Percentiles rank a stretch among this genome's conserved stretches.
Conservation (phyloP, 768 basidiomycete genomes). For the Gloeophyllum trabeum region DNA sequence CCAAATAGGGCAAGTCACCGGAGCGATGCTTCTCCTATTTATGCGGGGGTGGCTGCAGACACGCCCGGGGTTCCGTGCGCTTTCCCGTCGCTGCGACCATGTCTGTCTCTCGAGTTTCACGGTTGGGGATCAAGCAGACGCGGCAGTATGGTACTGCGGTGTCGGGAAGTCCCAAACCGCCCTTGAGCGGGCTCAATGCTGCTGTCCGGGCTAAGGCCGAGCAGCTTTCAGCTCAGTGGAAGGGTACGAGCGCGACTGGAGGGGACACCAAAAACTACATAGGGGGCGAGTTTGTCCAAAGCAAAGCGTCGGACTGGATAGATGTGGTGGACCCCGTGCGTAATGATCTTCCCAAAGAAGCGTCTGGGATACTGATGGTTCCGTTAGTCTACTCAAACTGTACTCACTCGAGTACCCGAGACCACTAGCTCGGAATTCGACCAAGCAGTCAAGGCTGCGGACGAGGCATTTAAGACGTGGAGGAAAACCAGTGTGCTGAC, state of each 20-base stretch:
- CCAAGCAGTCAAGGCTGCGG: conserved; percentile 74
- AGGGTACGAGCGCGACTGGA: conserved; percentile 80
- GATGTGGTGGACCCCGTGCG: conserved; percentile 85
- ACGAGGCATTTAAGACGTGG: conserved; percentile 84
- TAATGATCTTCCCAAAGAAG: conserved; percentile 4
- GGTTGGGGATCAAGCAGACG: background rate
- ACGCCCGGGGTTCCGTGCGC: background rate
- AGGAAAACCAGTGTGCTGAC: conserved; percentile 74
- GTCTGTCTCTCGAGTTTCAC: background rate
- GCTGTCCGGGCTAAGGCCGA: conserved; percentile 54
- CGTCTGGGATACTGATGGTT: background rate
- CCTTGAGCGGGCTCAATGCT: conserved; percentile 38
- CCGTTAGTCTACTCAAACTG: conserved; percentile 74
- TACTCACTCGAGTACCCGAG: conserved; percentile 85
- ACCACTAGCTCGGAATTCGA: conserved; percentile 75
- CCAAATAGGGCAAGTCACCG: background rate
- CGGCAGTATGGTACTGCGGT: conserved; percentile 11
- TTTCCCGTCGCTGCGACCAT: background rate
- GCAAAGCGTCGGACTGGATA: conserved; percentile 67
- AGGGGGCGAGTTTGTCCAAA: conserved; percentile 82
- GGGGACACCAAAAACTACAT: conserved; percentile 88
- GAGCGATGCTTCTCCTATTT: background rate
- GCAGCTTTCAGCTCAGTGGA: conserved; percentile 65
- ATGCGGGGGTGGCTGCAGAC: background rate
- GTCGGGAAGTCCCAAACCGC: conserved; percentile 7